A percentile compares a stretch with the other conserved stretches of the same genome.
phyloP scores from a whole-genome alignment of 148 eudicot genomes.

The Persicaria maculosa region DNA sequence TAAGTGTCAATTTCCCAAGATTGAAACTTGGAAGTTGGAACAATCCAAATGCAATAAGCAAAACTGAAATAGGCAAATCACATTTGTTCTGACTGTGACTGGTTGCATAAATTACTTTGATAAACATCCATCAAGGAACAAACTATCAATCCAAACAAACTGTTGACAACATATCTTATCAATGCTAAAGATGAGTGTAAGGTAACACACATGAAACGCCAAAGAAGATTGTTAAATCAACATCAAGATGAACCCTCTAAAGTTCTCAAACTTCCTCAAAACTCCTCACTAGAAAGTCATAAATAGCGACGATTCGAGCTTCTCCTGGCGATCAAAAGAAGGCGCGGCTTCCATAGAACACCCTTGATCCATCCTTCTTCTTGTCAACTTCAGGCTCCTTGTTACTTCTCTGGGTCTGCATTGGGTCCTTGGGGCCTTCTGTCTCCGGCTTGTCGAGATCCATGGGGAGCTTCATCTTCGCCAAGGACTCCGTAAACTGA shows the following conservation, averaged over 20 bases:
- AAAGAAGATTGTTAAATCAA: neutral
- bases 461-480: constrained; percentile 80
- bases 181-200: neutral
- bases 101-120: neutral
- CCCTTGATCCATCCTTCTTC: constrained; percentile 56
- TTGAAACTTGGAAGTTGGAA: neutral
- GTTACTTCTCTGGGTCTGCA: neutral
- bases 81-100: neutral
- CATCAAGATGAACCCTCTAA: neutral
- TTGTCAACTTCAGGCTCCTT: constrained; percentile 34
- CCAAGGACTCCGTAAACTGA: constrained; percentile 69
- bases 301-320: neutral
- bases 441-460: constrained; percentile 34
- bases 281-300: neutral
- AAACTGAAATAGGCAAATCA: neutral
- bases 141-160: neutral
- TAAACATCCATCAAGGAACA: neutral
- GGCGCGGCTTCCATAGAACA: constrained; percentile 80
- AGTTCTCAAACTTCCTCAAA: neutral
- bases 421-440: constrained; percentile 18
- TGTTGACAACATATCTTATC: neutral
- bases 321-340: constrained; percentile 36
- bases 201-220: neutral
- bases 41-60: neutral
- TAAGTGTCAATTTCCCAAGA: neutral